Conservation (phyloP, 2,329 filamentous ascomycete genomes). For the Aspergillus sp. region DNA sequence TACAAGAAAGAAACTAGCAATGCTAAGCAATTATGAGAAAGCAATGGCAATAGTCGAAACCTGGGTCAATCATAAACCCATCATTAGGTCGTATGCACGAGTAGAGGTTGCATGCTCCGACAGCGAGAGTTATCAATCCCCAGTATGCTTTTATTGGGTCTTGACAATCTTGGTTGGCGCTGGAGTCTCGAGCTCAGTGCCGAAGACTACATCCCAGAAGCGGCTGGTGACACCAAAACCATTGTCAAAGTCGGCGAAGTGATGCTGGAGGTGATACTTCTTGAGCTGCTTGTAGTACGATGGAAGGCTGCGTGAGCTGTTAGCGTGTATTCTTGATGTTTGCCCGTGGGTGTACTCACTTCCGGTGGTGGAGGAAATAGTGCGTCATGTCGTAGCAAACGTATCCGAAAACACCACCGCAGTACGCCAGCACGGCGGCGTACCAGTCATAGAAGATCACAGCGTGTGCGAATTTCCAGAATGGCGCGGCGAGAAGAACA, state of each 20-base stretch:
- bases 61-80: background rate
- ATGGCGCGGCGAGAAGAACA: slow-evolving; percentile 71
- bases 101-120: background rate
- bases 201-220: slow-evolving; percentile 92
- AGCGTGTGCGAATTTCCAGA: slow-evolving; percentile 82
- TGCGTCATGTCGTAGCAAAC: slow-evolving; percentile 95
- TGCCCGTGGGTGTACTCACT: slow-evolving; percentile 44
- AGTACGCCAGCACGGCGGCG: slow-evolving; percentile 69
- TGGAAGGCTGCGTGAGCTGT: slow-evolving; percentile 55
- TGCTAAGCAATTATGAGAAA: background rate
- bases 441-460: slow-evolving; percentile 83
- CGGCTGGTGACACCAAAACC: slow-evolving; percentile 94
- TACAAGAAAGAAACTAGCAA: slow-evolving; percentile 10
- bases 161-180: slow-evolving; percentile 28
- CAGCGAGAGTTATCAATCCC: background rate
- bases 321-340: slow-evolving; percentile 2
- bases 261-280: slow-evolving; percentile 95
- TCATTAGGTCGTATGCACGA: slow-evolving; percentile 3
- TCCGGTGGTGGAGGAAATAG: slow-evolving; percentile 96
- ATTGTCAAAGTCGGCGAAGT: slow-evolving; percentile 96
- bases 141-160: slow-evolving; percentile 22
- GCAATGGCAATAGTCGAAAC: background rate
- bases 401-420: slow-evolving; percentile 90
- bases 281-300: slow-evolving; percentile 86
- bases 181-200: slow-evolving; percentile 64